Evolutionary conservation across 2,329 filamentous ascomycete species (phyloP).

Genomic region (Fusarium siculi): DNA sequence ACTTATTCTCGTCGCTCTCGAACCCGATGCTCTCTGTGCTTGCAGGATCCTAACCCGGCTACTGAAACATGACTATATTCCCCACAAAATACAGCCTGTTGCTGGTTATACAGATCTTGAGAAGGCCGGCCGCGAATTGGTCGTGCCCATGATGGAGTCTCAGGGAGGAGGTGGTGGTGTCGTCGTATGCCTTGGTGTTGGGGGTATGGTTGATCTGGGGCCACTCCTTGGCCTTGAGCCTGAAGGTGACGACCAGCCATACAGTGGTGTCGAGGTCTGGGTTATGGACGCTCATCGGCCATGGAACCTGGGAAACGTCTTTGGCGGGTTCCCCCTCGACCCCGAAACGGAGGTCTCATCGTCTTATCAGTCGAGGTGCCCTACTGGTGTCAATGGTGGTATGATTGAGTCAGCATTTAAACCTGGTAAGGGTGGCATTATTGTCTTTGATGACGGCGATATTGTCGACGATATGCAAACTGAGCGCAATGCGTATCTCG

Average conservation of each 20-base stretch:
- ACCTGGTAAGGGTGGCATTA: slow-evolving; percentile 84
- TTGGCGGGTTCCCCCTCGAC: slow-evolving; percentile 75
- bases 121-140: slow-evolving; percentile 79
- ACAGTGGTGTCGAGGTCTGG: slow-evolving; percentile 94
- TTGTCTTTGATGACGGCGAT: slow-evolving; percentile 96
- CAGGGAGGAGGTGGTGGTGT: slow-evolving; percentile 87
- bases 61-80: slow-evolving; percentile 97
- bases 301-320: slow-evolving; percentile 95
- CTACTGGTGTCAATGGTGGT: slow-evolving; percentile 76
- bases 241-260: slow-evolving; percentile 72
- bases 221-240: slow-evolving; percentile 76
- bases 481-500: slow-evolving; percentile 85
- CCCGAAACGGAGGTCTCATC: slow-evolving; percentile 59
- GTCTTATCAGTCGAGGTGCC: slow-evolving; percentile 63
- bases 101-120: slow-evolving; percentile 91
- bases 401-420: slow-evolving; percentile 77
- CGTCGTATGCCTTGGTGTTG: slow-evolving; percentile 91
- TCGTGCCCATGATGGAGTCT: slow-evolving; percentile 86
- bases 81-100: slow-evolving; percentile 96
- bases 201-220: slow-evolving; percentile 88
- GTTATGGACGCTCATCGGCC: slow-evolving; percentile 90
- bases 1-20: slow-evolving; percentile 89
- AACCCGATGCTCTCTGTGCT: slow-evolving; percentile 94
- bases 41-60: slow-evolving; percentile 92
- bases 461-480: slow-evolving; percentile 82